A percentile compares a stretch with the other conserved stretches of the same genome.
Evolutionary conservation across 192 early-diverging fungal species (phyloP).

Genomic region (Umbelopsis ramanniana): DNA sequence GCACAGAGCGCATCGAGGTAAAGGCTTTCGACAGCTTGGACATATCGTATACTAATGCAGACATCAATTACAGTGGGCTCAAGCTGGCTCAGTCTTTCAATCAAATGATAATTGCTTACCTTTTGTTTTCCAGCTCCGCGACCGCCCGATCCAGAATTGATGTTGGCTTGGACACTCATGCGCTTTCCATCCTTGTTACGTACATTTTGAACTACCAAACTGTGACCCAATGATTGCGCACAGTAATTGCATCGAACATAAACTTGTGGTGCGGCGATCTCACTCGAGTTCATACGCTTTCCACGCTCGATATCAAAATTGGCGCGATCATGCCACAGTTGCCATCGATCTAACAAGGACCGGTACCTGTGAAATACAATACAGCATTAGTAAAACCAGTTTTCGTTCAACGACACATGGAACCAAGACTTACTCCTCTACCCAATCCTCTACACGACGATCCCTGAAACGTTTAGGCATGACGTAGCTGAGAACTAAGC

Average conservation of each 20-base stretch:
- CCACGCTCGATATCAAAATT: constrained; percentile 90
- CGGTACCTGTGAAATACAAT: constrained; percentile 65
- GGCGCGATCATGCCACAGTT: constrained; percentile 84
- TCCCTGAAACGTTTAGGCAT: constrained; percentile 64
- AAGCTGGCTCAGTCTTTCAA: neutral
- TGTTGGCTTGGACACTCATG: constrained; percentile 44
- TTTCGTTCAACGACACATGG: neutral
- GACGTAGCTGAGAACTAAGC: constrained; percentile 68
- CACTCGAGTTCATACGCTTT: constrained; percentile 58
- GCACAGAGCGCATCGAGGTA: constrained; percentile 70
- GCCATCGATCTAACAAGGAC: constrained; percentile 83
- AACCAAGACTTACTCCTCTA: constrained; percentile 58
- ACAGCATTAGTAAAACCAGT: neutral
- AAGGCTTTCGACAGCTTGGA: constrained; percentile 62
- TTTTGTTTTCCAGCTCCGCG: constrained; percentile 39
- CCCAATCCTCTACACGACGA: constrained; percentile 67
- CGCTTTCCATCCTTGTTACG: constrained; percentile 53
- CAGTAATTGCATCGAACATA: constrained; percentile 91
- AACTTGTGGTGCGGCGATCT: constrained; percentile 74
- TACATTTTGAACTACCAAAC: constrained; percentile 51
- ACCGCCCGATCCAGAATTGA: constrained; percentile 29
- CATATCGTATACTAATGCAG: constrained; percentile 58
- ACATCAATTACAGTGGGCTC: no score
- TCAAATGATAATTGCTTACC: constrained; percentile 29
- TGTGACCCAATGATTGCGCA: constrained; percentile 67